Evolutionary conservation across 345 rosid genomes (phyloP).

Genomic region (Linum tenue): DNA sequence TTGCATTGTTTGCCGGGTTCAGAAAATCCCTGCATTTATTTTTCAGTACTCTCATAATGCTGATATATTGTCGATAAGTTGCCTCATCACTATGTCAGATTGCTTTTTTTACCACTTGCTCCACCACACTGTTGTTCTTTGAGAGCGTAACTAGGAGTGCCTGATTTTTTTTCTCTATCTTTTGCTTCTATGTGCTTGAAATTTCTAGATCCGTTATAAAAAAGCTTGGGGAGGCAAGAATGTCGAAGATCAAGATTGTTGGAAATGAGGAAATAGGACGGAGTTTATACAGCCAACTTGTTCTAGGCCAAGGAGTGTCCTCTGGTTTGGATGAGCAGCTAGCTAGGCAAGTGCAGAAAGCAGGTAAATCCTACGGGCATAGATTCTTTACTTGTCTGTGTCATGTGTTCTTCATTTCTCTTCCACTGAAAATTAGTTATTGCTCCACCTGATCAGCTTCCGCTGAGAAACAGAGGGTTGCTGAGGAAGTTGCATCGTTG

Average conservation of each 20-base stretch:
- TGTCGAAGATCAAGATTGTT: conserved; percentile 47
- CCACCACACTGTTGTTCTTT: not conserved
- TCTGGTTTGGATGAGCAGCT: conserved; percentile 63
- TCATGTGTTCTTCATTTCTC: conserved; percentile 28
- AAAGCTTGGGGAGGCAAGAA: conserved; percentile 71
- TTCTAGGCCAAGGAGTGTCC: conserved; percentile 45
- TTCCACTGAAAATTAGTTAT: conserved; percentile 18
- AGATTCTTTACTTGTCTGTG: conserved; percentile 4
- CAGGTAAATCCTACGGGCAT: conserved; percentile 8
- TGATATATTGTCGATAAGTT: no score
- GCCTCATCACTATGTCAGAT: no score
- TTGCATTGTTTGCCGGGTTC: no score
- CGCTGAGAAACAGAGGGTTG: conserved; percentile 81
- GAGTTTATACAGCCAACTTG: conserved; percentile 79
- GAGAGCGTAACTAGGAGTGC: not conserved
- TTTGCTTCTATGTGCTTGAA: conserved; percentile 5
- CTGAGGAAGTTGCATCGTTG: conserved; percentile 80
- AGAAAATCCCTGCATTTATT: no score
- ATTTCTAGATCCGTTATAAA: conserved; percentile 53
- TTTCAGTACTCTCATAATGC: no score
- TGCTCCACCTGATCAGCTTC: conserved; percentile 43
- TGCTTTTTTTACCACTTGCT: no score
- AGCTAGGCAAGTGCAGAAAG: conserved; percentile 68
- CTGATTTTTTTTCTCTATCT: not conserved
- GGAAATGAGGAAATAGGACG: conserved; percentile 57